Percentiles rank a stretch among this genome's conserved stretches.
These are phyloP conservation scores for Paratinospora sagittata DNA, from an alignment of 164 flowering plant genomes.

Conservation along the genomic window DNA sequence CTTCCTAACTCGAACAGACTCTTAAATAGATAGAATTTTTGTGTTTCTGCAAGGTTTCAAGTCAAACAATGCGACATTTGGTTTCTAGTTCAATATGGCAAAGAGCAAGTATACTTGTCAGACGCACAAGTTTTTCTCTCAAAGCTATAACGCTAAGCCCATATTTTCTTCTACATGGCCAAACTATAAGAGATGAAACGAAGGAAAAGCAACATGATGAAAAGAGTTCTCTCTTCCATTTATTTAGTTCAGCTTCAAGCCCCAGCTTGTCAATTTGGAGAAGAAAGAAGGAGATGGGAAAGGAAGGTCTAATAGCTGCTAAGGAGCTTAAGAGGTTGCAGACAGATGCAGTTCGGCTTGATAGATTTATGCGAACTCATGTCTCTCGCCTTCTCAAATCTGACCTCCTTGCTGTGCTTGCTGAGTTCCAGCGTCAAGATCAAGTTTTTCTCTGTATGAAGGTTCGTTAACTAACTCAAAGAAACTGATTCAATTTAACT, in stretches of 20 bases:
- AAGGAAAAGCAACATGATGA: too few relatives aligned
- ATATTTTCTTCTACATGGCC: background rate
- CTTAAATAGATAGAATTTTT: background rate
- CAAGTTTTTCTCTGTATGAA: constrained; percentile 81
- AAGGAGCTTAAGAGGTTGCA: constrained; percentile 76
- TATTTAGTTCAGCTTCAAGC: constrained; percentile 40
- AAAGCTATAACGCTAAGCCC: background rate
- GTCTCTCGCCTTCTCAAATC: constrained; percentile 87
- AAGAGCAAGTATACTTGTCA: background rate
- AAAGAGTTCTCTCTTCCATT: background rate
- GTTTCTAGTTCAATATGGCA: constrained; percentile 2
- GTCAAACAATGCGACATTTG: constrained; percentile 9
- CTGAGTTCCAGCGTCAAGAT: constrained; percentile 86
- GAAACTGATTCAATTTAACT: too few relatives aligned
- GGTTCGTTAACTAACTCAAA: constrained; percentile 28
- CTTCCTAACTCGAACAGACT: background rate
- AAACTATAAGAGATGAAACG: background rate
- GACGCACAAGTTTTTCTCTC: background rate
- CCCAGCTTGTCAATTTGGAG: constrained; percentile 94
- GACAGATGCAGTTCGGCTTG: constrained; percentile 50
- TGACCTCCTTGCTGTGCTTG: constrained; percentile 82
- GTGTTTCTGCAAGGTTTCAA: background rate
- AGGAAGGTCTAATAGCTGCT: constrained; percentile 73
- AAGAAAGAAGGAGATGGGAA: constrained; percentile 84
- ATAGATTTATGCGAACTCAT: constrained; percentile 51